phyloP scores from a whole-genome alignment of 305 asterid genomes.

The Fraxinus albicans region DNA sequence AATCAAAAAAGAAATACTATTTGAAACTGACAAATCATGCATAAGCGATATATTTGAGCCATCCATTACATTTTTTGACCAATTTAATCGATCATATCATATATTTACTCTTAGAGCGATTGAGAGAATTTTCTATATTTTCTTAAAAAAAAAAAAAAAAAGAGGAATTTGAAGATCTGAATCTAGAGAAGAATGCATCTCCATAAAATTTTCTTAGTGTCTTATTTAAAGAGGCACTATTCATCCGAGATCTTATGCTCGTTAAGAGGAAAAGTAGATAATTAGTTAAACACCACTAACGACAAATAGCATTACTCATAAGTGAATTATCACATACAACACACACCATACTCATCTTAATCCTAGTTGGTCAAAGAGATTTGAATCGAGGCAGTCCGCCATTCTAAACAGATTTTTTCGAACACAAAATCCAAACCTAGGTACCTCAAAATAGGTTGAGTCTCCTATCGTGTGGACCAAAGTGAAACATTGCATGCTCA shows the following conservation, averaged over 20 bases:
- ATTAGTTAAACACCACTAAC: neutral
- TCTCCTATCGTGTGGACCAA: slow-evolving; percentile 2
- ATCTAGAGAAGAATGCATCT: neutral
- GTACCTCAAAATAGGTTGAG: neutral
- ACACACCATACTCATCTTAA: neutral
- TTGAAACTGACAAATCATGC: too few relatives aligned
- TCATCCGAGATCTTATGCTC: neutral
- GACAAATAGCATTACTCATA: neutral
- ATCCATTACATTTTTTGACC: neutral
- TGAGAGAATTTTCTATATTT: too few relatives aligned
- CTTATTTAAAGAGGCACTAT: neutral
- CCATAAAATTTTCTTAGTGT: neutral
- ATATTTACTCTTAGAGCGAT: neutral
- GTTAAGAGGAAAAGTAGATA: too few relatives aligned
- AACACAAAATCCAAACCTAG: neutral
- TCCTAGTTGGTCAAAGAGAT: neutral
- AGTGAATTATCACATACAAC: neutral
- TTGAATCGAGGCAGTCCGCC: neutral
- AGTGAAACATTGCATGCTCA: slow-evolving; percentile 4
- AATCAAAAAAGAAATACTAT: too few relatives aligned
- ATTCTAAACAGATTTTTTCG: neutral
- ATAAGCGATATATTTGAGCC: neutral
- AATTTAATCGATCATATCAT: neutral
- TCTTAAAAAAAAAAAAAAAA: too few relatives aligned
- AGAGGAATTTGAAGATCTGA: neutral